Conservation (phyloP, 306 rosid species). For the Sicyos edulis region DNA sequence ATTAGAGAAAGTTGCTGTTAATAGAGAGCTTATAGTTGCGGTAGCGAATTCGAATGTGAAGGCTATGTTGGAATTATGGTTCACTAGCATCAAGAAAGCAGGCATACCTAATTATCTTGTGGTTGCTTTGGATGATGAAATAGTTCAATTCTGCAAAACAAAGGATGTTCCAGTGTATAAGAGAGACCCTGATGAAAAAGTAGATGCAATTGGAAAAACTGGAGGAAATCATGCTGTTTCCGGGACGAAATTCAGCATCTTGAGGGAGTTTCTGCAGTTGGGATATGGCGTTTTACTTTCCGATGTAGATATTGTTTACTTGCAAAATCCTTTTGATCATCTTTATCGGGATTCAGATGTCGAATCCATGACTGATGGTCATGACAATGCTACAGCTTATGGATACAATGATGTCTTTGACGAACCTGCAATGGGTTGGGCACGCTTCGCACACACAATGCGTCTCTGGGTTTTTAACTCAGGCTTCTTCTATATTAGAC, state of each 20-base stretch:
- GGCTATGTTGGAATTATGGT: conserved; percentile 80
- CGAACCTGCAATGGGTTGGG: conserved; percentile 90
- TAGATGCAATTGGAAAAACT: conserved; percentile 48
- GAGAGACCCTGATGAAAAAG: conserved; percentile 58
- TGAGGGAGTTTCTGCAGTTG: conserved; percentile 88
- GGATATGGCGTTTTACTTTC: conserved; percentile 88
- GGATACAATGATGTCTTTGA: conserved; percentile 72
- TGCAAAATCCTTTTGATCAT: conserved; percentile 76
- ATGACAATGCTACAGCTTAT: conserved; percentile 69
- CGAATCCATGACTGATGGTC: conserved; percentile 95
- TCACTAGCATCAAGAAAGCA: conserved; percentile 61
- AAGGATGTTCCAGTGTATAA: conserved; percentile 70
- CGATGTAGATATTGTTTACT: conserved; percentile 84
- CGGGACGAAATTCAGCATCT: conserved; percentile 61
- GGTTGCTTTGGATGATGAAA: conserved; percentile 67
- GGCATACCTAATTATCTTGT: conserved; percentile 78
- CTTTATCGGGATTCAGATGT: conserved; percentile 76
- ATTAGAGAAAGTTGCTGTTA: conserved; percentile 63
- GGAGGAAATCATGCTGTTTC: conserved; percentile 89
- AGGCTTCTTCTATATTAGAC: conserved; percentile 87
- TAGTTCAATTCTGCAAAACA: conserved; percentile 41
- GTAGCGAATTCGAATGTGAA: conserved; percentile 83
- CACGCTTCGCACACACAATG: conserved; percentile 83
- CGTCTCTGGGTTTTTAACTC: conserved; percentile 93
- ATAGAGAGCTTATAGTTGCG: conserved; percentile 68